Evolutionary conservation across 2,329 filamentous ascomycete genomes (phyloP).

Genomic region (Penicillium sp.): DNA sequence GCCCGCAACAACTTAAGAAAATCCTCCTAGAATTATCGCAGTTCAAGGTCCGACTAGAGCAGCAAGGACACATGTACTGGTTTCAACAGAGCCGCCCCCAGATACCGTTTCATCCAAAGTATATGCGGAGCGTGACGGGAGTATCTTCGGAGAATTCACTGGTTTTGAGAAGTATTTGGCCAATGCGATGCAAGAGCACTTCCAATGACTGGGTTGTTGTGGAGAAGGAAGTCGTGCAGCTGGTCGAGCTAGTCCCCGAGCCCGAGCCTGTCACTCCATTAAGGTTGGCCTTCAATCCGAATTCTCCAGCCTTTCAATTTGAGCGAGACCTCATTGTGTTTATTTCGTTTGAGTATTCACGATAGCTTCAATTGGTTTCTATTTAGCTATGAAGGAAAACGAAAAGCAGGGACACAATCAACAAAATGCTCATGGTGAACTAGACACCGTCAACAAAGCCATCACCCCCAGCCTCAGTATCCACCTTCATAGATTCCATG

Average conservation of each 20-base stretch:
- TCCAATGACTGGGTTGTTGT: background rate
- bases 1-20: background rate
- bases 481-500: slow-evolving; percentile 43
- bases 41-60: background rate
- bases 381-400: background rate
- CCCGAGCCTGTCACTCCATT: background rate
- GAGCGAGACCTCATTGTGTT: background rate
- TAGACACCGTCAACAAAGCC: slow-evolving; percentile 34
- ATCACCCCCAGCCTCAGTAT: slow-evolving; percentile 40
- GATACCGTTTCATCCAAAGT: background rate
- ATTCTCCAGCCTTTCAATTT: background rate
- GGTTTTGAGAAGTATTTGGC: background rate
- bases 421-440: background rate
- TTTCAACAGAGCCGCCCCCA: background rate
- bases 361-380: background rate
- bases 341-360: background rate
- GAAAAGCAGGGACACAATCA: background rate
- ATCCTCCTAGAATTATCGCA: background rate
- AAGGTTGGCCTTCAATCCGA: background rate
- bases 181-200: background rate
- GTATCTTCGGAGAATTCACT: background rate
- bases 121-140: background rate
- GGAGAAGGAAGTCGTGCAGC: background rate
- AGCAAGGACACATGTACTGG: background rate
- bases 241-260: background rate